Conservation (phyloP, 2,329 filamentous ascomycete species). For the Alternaria sp. region DNA sequence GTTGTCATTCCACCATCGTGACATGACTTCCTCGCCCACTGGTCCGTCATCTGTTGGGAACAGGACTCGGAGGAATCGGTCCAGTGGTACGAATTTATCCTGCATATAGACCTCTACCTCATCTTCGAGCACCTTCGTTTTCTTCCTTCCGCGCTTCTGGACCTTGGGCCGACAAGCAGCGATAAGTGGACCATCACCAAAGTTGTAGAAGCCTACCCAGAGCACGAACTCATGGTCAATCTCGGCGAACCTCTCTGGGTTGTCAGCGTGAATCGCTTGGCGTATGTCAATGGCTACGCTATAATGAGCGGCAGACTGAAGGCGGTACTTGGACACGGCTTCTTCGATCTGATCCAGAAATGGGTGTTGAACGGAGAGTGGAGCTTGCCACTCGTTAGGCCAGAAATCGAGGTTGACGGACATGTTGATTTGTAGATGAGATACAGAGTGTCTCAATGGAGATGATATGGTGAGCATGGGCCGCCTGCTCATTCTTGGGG, state of each 20-base stretch:
- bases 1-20: slow-evolving; percentile 37
- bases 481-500: background rate
- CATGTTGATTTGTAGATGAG: background rate
- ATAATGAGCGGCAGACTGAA: slow-evolving; percentile 19
- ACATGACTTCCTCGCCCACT: slow-evolving; percentile 10
- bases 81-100: slow-evolving; percentile 7
- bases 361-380: slow-evolving; percentile 8
- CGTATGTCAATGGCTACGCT: slow-evolving; percentile 9
- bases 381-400: slow-evolving; percentile 7
- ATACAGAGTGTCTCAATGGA: too few relatives aligned
- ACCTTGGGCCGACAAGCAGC: slow-evolving; percentile 7
- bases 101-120: background rate
- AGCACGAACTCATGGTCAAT: background rate
- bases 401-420: background rate
- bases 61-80: slow-evolving; percentile 10
- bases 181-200: background rate
- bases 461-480: background rate
- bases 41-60: slow-evolving; percentile 13
- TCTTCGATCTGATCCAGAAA: slow-evolving; percentile 17
- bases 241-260: background rate
- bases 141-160: background rate
- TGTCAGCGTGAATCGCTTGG: slow-evolving; percentile 2
- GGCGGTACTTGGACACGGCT: slow-evolving; percentile 16
- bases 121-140: background rate
- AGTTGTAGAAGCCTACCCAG: slow-evolving; percentile 20